Conservation (phyloP, 768 basidiomycete genomes). For the Auricularia cornea region DNA sequence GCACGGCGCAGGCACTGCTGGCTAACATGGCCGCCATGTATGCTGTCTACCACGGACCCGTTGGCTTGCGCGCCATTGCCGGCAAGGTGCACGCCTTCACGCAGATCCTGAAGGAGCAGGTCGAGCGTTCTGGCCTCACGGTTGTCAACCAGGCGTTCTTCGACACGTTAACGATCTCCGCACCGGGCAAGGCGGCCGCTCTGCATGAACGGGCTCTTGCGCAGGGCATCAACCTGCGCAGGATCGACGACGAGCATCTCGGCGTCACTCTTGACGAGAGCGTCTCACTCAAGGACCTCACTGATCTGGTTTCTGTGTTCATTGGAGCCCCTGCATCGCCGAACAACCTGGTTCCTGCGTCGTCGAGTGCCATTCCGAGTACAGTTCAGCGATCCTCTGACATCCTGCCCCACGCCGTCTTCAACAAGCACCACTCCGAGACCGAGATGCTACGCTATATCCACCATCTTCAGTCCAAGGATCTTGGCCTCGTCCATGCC, state of each 20-base stretch:
- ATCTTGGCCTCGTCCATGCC: slow-evolving; percentile 87
- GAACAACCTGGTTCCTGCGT: not conserved
- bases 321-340: slow-evolving; percentile 23
- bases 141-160: slow-evolving; percentile 70
- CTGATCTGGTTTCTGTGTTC: slow-evolving; percentile 76
- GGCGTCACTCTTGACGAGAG: slow-evolving; percentile 94
- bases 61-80: slow-evolving; percentile 76
- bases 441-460: slow-evolving; percentile 98
- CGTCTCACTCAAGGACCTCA: slow-evolving; percentile 63
- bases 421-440: slow-evolving; percentile 96
- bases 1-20: slow-evolving; percentile 93
- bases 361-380: slow-evolving; percentile 41
- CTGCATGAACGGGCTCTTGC: slow-evolving; percentile 62
- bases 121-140: slow-evolving; percentile 68
- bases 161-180: slow-evolving; percentile 74
- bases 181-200: slow-evolving; percentile 44
- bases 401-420: slow-evolving; percentile 81
- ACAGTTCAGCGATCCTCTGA: slow-evolving; percentile 51
- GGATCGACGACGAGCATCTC: slow-evolving; percentile 62
- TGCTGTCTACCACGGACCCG: slow-evolving; percentile 91
- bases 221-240: slow-evolving; percentile 76
- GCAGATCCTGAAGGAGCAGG: slow-evolving; percentile 56
- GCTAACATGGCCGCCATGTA: slow-evolving; percentile 99
- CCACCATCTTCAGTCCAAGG: slow-evolving; percentile 87
- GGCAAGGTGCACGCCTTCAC: slow-evolving; percentile 86